Evolutionary conservation across 352 stramenopile genomes (phyloP), one percentile per base, ranked within the genome.

Genomic region (Globisporangium splendens): DNA sequence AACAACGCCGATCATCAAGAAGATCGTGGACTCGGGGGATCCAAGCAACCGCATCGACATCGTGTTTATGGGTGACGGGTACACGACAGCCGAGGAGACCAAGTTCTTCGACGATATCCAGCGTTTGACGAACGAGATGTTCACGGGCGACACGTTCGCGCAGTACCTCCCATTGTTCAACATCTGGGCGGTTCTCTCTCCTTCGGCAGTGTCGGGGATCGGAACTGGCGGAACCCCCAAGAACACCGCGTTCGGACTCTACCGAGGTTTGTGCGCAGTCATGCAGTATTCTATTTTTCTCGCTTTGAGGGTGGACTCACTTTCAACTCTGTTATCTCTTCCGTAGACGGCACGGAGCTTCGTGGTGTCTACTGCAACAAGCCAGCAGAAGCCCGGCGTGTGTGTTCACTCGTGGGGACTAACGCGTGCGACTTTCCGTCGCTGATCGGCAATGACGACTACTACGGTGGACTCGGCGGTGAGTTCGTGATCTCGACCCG

Each of bases 51-150:
- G 70, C 46, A 78, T 75, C 46, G 70, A 75, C 50, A 62, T 80
- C 14, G 68, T 80, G 15, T 80, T 80, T 50, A 75, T 80, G 66
- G 62, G 63, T 41, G 72, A 80, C 49, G 72, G 68, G 17, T 80
- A 80, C 69, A 76, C 68, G 3, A 12, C 42, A 8, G 18, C 8
- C 24, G 68, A 80, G 42, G 35, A 61, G 22, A 44, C 50, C 21
- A 31, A 35, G 14, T 80, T 80, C 61, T 73, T 68, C 42, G 56
- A 61, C 28, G 72, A 80, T 62, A 73, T 77, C 1, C 7, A 64
- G 38, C 68, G 68, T 0, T 50, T 80, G 44, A 76, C 63, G 10
- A 35, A 61, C 57, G 72, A 80, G 39, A 75, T 77, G 65, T 76
- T 76, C 47, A 65, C 58, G 17, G 63, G 64, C 46, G 43, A 65